Conservation (phyloP, 192 early-diverging fungal genomes). For the Backusella parvicylindrica region DNA sequence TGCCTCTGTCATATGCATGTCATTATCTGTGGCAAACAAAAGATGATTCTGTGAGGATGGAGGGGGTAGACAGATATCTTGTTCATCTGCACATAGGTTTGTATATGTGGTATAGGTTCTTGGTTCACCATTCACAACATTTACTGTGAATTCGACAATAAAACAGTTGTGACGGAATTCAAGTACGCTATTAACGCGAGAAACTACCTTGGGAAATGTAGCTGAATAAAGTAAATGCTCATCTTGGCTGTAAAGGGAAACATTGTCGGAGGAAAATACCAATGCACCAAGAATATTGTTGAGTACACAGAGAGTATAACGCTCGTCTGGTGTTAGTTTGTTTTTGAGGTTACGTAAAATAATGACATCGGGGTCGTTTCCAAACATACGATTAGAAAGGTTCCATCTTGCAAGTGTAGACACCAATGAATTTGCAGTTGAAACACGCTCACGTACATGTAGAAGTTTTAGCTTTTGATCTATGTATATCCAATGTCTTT, state of each 20-base stretch:
- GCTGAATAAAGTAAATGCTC: constrained; percentile 36
- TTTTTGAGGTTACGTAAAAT: constrained; percentile 42
- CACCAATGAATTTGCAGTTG: constrained; percentile 43
- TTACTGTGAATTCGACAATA: constrained; percentile 27
- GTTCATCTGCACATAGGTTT: constrained; percentile 35
- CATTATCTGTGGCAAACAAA: constrained; percentile 16
- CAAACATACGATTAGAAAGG: constrained; percentile 45
- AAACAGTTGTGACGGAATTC: constrained; percentile 35
- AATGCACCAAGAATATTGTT: constrained; percentile 48
- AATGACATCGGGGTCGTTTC: constrained; percentile 51
- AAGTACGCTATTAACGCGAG: constrained; percentile 9
- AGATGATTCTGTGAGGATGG: constrained; percentile 16
- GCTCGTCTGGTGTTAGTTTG: constrained; percentile 39
- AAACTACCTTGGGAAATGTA: constrained; percentile 36
- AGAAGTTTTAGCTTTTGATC: constrained; percentile 40
- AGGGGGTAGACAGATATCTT: constrained; percentile 31
- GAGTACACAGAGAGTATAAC: constrained; percentile 38
- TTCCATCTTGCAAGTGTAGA: constrained; percentile 46
- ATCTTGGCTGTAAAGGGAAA: constrained; percentile 21
- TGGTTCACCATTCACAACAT: background rate
- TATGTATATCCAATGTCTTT: background rate
- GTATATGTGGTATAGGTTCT: constrained; percentile 32
- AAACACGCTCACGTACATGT: constrained; percentile 51
- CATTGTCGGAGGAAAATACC: constrained; percentile 47
- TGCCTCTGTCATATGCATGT: constrained; percentile 20